phyloP scores from a whole-genome alignment of 441 rosid species.

The Oxalis stricta region DNA sequence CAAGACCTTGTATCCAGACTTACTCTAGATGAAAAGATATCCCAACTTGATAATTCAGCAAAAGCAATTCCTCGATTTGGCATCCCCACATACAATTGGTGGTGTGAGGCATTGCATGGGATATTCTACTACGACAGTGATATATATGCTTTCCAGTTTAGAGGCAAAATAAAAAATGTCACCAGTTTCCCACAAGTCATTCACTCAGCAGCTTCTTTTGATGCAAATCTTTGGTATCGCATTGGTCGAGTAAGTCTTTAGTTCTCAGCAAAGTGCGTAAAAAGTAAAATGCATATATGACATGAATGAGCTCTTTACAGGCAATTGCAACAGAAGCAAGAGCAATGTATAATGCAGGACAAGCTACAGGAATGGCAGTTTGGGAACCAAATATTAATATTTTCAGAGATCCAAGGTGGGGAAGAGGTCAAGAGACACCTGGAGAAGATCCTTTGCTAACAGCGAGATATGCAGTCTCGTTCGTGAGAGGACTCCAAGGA shows the following conservation, averaged over 20 bases:
- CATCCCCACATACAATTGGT: slow-evolving; percentile 53
- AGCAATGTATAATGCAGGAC: slow-evolving; percentile 52
- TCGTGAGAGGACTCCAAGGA: slow-evolving; percentile 56
- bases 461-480: slow-evolving; percentile 40
- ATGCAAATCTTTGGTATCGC: slow-evolving; percentile 46
- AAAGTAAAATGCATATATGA: no score
- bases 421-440: slow-evolving; percentile 66
- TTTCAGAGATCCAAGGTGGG: slow-evolving; percentile 71
- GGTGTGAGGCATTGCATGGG: slow-evolving; percentile 66
- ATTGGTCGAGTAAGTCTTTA: no score
- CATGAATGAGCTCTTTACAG: no score
- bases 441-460: slow-evolving; percentile 57
- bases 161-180: slow-evolving; percentile 33
- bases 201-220: slow-evolving; percentile 37
- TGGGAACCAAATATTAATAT: slow-evolving; percentile 66
- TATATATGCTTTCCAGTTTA: slow-evolving; percentile 38
- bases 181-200: slow-evolving; percentile 62
- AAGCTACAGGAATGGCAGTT: slow-evolving; percentile 53
- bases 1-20: slow-evolving; percentile 53
- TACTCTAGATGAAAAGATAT: slow-evolving; percentile 41
- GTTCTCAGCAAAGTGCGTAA: no score
- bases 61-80: slow-evolving; percentile 49
- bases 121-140: slow-evolving; percentile 55
- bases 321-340: slow-evolving; percentile 45
- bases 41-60: slow-evolving; percentile 35